These are phyloP conservation scores for Puccinia triticina DNA, from an alignment of 1,284 basidiomycete genomes.

Conservation along the genomic window DNA sequence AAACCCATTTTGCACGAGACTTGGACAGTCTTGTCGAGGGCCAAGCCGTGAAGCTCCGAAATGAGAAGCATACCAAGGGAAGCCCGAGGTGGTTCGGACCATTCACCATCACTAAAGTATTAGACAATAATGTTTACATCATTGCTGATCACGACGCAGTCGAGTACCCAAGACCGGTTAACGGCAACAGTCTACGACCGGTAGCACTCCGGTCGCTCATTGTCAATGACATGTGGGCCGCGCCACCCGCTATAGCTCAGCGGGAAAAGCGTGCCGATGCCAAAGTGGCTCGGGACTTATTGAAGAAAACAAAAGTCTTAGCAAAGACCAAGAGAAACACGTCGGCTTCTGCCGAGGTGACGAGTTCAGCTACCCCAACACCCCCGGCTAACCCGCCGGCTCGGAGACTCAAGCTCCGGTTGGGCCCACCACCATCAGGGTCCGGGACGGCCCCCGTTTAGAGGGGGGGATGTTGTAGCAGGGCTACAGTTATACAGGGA, in stretches of 20 bases:
- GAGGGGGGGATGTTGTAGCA: no score
- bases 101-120: neutral
- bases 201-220: neutral
- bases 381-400: no score
- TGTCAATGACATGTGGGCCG: neutral
- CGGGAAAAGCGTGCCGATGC: neutral
- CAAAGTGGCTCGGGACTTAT: neutral
- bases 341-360: no score
- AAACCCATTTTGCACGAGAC: neutral
- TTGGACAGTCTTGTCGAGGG: neutral
- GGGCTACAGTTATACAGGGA: no score
- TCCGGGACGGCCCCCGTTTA: no score
- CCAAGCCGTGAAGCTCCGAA: neutral
- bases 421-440: no score
- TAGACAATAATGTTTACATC: slow-evolving; percentile 1
- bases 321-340: no score
- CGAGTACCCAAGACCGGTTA: neutral
- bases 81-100: neutral
- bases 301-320: no score
- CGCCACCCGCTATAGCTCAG: neutral
- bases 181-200: neutral
- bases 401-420: no score
- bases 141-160: neutral
- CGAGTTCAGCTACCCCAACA: no score
- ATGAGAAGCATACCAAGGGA: slow-evolving; percentile 22